Percentiles rank a stretch among this genome's conserved stretches.
Evolutionary conservation across 2,329 filamentous ascomycete genomes (phyloP).

Genomic region (Sporothrix luriei): DNA sequence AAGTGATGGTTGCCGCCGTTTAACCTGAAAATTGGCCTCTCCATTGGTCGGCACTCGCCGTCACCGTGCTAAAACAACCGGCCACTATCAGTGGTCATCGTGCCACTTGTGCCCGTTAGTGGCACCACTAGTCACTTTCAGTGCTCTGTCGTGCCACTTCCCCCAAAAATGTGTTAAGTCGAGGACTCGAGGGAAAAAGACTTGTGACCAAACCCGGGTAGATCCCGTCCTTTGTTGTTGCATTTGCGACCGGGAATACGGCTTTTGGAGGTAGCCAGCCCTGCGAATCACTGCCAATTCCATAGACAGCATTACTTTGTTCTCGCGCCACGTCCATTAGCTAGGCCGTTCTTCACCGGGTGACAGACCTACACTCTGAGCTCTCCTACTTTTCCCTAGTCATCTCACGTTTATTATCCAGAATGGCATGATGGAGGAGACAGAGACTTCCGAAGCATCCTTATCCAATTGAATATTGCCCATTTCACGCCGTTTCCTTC

Average conservation of each 20-base stretch:
- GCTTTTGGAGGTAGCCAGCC: background rate
- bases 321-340: conserved; percentile 20
- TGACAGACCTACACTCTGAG: background rate
- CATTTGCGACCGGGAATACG: background rate
- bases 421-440: conserved; percentile 30
- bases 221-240: conserved; percentile 2
- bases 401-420: conserved; percentile 28
- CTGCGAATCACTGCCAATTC: conserved; percentile 3
- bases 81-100: conserved; percentile 29
- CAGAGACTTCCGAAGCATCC: conserved; percentile 1
- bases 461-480: background rate
- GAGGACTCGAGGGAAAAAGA: background rate
- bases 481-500: background rate
- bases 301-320: background rate
- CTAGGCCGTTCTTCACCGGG: background rate
- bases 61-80: conserved; percentile 15
- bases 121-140: conserved; percentile 27
- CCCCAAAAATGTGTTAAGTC: conserved; percentile 14
- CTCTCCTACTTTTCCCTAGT: conserved; percentile 27
- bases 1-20: background rate
- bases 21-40: background rate
- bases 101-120: conserved; percentile 28
- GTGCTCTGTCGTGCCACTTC: conserved; percentile 28
- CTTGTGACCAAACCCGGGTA: background rate
- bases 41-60: conserved; percentile 28